Conservation (phyloP, 2,329 filamentous ascomycete species). For the Pseudogymnoascus sp. region DNA sequence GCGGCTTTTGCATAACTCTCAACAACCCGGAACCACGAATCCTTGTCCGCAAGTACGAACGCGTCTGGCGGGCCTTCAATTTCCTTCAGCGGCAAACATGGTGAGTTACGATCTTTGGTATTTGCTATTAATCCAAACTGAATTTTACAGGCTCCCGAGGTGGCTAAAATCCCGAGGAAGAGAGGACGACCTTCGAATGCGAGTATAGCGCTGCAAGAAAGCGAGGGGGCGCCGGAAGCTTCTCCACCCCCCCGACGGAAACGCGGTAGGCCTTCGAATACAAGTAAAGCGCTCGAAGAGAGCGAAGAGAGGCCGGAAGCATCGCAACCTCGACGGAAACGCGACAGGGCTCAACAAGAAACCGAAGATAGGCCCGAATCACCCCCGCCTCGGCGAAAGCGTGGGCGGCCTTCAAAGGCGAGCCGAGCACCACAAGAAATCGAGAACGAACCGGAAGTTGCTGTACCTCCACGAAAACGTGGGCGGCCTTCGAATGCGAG, state of each 20-base stretch:
- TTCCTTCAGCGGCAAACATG: not conserved
- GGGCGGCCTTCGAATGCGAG: not conserved
- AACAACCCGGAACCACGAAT: not conserved
- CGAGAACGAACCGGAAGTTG: not conserved
- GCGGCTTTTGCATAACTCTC: not conserved
- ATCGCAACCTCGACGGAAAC: constrained; percentile 8
- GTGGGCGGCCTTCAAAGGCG: constrained; percentile 12
- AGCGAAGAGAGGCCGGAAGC: not conserved
- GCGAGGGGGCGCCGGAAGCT: not conserved
- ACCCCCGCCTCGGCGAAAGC: not conserved
- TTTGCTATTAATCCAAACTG: not conserved
- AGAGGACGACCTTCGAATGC: constrained; percentile 12
- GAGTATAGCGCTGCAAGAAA: not conserved
- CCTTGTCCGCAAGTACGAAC: not conserved
- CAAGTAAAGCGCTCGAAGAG: constrained; percentile 1
- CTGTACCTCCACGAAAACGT: not conserved
- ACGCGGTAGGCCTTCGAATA: constrained; percentile 11
- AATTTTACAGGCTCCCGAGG: not conserved
- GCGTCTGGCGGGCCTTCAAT: not conserved
- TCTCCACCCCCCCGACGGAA: not conserved
- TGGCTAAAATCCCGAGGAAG: not conserved
- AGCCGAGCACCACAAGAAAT: not conserved
- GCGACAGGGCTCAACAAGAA: not conserved
- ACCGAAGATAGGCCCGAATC: not conserved
- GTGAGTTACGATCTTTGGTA: not conserved